Conservation (phyloP, 2,329 filamentous ascomycete species). For the Beauveria varroae region DNA sequence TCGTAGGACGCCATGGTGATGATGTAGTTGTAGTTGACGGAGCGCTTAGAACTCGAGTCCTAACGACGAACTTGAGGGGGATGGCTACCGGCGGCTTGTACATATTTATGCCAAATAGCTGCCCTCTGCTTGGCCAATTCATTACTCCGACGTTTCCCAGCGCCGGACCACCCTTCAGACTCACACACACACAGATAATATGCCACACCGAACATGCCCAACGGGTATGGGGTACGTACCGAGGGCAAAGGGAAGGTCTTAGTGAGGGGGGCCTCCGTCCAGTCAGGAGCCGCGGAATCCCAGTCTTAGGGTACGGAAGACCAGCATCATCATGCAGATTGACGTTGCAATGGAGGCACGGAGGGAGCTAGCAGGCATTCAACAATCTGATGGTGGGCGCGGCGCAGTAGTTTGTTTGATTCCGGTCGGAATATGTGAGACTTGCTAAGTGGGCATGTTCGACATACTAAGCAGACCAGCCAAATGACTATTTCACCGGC, state of each 20-base stretch:
- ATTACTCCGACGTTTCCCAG: not conserved
- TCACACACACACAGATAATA: not conserved
- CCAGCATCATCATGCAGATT: not conserved
- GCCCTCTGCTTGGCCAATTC: constrained; percentile 1
- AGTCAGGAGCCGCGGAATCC: not conserved
- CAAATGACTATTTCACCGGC: too few species aligned
- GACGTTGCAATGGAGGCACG: not conserved
- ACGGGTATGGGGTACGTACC: not conserved
- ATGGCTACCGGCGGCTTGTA: constrained; percentile 2
- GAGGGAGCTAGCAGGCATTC: not conserved
- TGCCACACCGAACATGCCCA: not conserved
- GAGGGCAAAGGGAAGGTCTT: not conserved
- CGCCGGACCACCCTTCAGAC: not conserved
- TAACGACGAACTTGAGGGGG: not conserved
- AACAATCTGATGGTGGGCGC: not conserved
- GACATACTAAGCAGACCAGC: too few species aligned
- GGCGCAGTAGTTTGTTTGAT: not conserved
- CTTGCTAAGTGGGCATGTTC: too few species aligned
- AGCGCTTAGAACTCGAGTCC: too few species aligned
- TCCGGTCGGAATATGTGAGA: constrained; percentile 4
- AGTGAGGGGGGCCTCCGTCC: not conserved
- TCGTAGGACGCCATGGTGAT: constrained; percentile 5
- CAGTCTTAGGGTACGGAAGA: not conserved
- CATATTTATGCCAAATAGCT: constrained; percentile 7
- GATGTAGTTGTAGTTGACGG: not conserved